Conservation (phyloP, 1,284 basidiomycete genomes). For the Tetrapyrgos nigripes region DNA sequence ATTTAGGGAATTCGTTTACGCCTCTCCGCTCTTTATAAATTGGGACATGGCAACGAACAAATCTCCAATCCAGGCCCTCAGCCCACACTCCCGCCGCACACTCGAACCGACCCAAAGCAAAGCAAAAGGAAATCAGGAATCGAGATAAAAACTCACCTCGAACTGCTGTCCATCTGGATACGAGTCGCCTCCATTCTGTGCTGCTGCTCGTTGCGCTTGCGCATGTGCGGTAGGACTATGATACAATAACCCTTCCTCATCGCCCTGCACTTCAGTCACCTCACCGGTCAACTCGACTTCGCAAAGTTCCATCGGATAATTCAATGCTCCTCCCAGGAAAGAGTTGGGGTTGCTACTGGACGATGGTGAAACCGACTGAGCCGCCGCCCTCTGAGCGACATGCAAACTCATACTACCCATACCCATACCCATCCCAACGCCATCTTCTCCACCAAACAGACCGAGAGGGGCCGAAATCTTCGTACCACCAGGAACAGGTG, state of each 20-base stretch:
- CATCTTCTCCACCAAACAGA: slow-evolving; percentile 33
- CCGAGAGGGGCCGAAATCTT: slow-evolving; percentile 1
- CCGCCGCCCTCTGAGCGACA: not conserved
- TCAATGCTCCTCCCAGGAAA: slow-evolving; percentile 32
- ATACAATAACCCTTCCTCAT: slow-evolving; percentile 62
- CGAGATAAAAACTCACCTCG: slow-evolving; percentile 15
- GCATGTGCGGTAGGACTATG: not conserved
- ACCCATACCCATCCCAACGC: slow-evolving; percentile 34
- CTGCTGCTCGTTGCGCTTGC: not conserved
- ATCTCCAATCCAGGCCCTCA: not conserved
- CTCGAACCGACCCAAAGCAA: no score
- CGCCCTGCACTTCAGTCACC: slow-evolving; percentile 62
- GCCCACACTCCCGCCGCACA: not conserved
- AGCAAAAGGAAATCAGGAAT: not conserved
- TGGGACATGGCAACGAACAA: not conserved
- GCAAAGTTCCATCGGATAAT: slow-evolving; percentile 52
- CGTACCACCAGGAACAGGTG: not conserved
- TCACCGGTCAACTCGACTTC: slow-evolving; percentile 65
- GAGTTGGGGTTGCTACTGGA: slow-evolving; percentile 19
- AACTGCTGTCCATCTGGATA: no score
- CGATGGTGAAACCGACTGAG: slow-evolving; percentile 21
- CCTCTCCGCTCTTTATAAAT: not conserved
- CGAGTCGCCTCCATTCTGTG: not conserved
- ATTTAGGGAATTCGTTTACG: not conserved
- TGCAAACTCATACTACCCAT: slow-evolving; percentile 27